Evolutionary conservation across 139 green algal genomes (phyloP).

Genomic region (Medakamo hakoo): DNA sequence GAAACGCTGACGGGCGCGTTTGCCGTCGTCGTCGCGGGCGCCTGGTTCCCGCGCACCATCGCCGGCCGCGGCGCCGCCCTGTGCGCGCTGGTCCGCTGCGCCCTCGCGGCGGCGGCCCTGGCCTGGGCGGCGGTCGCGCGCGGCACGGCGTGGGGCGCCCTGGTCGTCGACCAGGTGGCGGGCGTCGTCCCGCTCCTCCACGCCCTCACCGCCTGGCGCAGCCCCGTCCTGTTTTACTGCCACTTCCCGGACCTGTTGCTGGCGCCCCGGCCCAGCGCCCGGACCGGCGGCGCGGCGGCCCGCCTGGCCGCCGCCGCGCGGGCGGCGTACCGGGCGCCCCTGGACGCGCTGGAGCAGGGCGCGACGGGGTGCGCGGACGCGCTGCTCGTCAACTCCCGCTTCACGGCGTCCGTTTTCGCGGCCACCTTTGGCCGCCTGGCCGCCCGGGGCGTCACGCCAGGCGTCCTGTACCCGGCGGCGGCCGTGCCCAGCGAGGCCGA

Average conservation of each 20-base stretch:
- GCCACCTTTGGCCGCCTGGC: constrained; percentile 57
- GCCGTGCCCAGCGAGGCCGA: constrained; percentile 26
- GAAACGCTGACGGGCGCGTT: constrained; percentile 73
- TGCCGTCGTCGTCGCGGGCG: constrained; percentile 46
- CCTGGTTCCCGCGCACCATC: constrained; percentile 74
- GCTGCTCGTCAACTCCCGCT: constrained; percentile 86
- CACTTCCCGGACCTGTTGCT: constrained; percentile 95
- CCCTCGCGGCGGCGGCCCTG: constrained; percentile 44
- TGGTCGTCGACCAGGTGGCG: constrained; percentile 77
- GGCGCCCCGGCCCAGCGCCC: constrained; percentile 7
- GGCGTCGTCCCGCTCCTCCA: constrained; percentile 56
- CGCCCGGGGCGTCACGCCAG: constrained; percentile 18
- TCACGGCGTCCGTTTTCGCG: constrained; percentile 68
- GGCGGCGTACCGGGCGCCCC: constrained; percentile 35
- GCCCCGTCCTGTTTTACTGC: constrained; percentile 94
- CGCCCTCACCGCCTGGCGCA: constrained; percentile 28
- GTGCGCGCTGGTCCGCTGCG: constrained; percentile 75
- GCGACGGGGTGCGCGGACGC: constrained; percentile 59
- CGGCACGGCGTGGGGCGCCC: constrained; percentile 42
- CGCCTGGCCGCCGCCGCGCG: constrained; percentile 16
- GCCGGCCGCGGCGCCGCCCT: constrained; percentile 44
- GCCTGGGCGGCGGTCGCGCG: constrained; percentile 25
- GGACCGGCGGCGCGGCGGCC: constrained; percentile 5
- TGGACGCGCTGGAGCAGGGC: constrained; percentile 70
- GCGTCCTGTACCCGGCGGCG: constrained; percentile 81